Percentiles rank a stretch among this genome's conserved stretches.
Evolutionary conservation across 2,329 filamentous ascomycete species (phyloP).

Genomic region (Penicillium nordicum): DNA sequence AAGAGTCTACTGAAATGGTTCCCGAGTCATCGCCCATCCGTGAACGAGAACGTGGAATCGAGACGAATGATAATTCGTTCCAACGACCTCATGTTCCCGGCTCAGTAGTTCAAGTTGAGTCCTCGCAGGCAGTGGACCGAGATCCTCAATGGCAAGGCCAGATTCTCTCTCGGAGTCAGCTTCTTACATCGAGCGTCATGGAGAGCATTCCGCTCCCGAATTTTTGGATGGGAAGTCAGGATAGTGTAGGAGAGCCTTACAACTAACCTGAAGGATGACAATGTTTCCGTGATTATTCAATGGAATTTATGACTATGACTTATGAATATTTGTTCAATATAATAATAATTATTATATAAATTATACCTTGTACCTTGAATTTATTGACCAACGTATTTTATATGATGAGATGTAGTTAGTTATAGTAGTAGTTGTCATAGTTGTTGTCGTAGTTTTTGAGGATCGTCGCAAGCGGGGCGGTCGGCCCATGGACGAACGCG

Average conservation of each 20-base stretch:
- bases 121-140: conserved; percentile 38
- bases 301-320: conserved; percentile 19
- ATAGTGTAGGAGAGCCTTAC: conserved; percentile 39
- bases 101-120: conserved; percentile 40
- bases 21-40: conserved; percentile 40
- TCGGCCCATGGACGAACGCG: conserved; percentile 34
- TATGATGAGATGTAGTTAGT: neutral
- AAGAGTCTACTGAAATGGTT: conserved; percentile 34
- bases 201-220: conserved; percentile 42
- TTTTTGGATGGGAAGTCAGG: conserved; percentile 39
- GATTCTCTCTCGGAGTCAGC: conserved; percentile 34
- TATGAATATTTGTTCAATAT: conserved; percentile 5
- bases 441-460: neutral
- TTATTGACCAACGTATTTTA: neutral
- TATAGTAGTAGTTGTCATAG: no score
- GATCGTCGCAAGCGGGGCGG: conserved; percentile 24
- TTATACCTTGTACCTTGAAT: neutral
- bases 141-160: conserved; percentile 16
- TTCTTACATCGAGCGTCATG: conserved; percentile 44
- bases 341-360: neutral
- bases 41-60: conserved; percentile 14
- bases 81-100: conserved; percentile 21
- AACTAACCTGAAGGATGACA: conserved; percentile 25
- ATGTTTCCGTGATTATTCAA: neutral
- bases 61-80: conserved; percentile 10